Percentiles rank a stretch among this genome's conserved stretches.
These are phyloP conservation scores for Plantago coronopus DNA, from an alignment of 305 asterid genomes.

Conservation along the genomic window DNA sequence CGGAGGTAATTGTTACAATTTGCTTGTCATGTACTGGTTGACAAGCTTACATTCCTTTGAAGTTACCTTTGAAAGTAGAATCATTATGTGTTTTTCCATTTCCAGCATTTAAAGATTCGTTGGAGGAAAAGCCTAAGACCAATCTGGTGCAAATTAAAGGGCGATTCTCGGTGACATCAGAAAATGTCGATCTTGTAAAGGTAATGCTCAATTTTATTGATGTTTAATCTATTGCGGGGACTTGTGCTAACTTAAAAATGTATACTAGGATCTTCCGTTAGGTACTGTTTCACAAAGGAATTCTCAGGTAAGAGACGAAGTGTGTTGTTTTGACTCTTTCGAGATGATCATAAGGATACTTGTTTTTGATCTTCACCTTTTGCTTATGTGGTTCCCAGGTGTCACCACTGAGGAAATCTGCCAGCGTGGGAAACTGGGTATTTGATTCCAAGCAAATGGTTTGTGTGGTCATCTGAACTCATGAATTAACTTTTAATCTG, in stretches of 20 bases:
- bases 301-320: constrained; percentile 59
- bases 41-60: constrained; percentile 14
- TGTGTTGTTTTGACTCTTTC: constrained; percentile 22
- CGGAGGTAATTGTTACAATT: constrained; percentile 56
- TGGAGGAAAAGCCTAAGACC: constrained; percentile 82
- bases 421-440: constrained; percentile 93
- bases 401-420: constrained; percentile 87
- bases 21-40: constrained; percentile 19
- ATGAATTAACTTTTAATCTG: neutral
- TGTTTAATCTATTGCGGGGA: constrained; percentile 23
- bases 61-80: constrained; percentile 8
- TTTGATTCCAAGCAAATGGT: constrained; percentile 75
- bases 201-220: constrained; percentile 36
- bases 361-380: constrained; percentile 28
- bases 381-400: constrained; percentile 51
- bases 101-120: constrained; percentile 74
- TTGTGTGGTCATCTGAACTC: constrained; percentile 31
- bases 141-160: constrained; percentile 98
- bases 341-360: constrained; percentile 27
- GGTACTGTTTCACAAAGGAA: constrained; percentile 65
- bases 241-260: constrained; percentile 38
- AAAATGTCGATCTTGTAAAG: constrained; percentile 97
- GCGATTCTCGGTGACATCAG: constrained; percentile 96
- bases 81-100: constrained; percentile 21
- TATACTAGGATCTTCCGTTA: constrained; percentile 76